A percentile compares a stretch with the other conserved stretches of the same genome.
These are phyloP conservation scores for Aspergillus melleus DNA, from an alignment of 2,329 filamentous ascomycete genomes.

Conservation along the genomic window DNA sequence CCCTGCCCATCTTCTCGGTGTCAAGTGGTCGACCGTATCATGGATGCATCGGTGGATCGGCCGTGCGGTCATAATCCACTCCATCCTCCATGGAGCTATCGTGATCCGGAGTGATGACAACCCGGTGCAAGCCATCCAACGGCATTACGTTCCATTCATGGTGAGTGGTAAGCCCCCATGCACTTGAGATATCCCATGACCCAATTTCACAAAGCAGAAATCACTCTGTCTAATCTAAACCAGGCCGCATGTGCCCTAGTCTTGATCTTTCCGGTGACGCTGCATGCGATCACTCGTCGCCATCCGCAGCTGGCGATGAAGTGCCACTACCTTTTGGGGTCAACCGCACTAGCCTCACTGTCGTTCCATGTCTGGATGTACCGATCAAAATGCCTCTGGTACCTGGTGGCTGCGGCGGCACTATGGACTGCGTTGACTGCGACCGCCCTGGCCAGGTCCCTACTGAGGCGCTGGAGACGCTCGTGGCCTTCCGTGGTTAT, in stretches of 20 bases:
- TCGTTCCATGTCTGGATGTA: not conserved
- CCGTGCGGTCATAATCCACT: too few relatives aligned
- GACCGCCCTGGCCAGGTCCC: not conserved
- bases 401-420: not conserved
- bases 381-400: constrained; percentile 1
- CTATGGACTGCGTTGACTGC: not conserved
- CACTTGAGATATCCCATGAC: too few relatives aligned
- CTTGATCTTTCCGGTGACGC: not conserved
- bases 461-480: not conserved
- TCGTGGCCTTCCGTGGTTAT: not conserved
- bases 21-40: too few relatives aligned
- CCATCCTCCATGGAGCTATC: too few relatives aligned
- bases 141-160: too few relatives aligned
- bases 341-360: not conserved
- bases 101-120: too few relatives aligned
- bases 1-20: constrained; percentile 1
- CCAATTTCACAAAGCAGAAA: too few relatives aligned
- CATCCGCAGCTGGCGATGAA: constrained; percentile 1
- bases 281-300: not conserved
- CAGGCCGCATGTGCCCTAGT: not conserved
- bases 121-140: too few relatives aligned
- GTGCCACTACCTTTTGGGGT: not conserved
- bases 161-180: too few relatives aligned
- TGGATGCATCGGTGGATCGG: too few relatives aligned
- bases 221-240: not conserved